A percentile compares a stretch with the other conserved stretches of the same genome.
These are phyloP conservation scores for Schizothecium vesticola DNA, from an alignment of 495 filamentous ascomycete species.

Conservation along the genomic window DNA sequence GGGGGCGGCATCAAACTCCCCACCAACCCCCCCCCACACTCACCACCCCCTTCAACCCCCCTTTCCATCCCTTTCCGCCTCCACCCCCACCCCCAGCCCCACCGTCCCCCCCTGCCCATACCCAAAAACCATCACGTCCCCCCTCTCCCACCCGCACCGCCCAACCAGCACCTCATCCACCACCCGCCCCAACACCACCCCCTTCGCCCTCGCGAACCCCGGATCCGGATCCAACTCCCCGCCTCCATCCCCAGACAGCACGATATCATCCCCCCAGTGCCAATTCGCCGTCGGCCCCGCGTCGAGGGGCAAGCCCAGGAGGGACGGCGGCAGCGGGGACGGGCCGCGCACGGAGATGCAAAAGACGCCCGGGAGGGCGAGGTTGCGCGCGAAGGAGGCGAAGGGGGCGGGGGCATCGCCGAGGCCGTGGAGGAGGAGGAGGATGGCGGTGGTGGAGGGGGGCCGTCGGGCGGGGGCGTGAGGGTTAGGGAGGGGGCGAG, in stretches of 20 bases:
- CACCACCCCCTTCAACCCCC: constrained; percentile 57
- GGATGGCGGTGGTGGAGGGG: constrained; percentile 65
- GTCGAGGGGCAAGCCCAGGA: constrained; percentile 46
- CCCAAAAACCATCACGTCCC: constrained; percentile 73
- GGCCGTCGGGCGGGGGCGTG: constrained; percentile 34
- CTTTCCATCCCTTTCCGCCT: neutral
- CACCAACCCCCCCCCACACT: constrained; percentile 68
- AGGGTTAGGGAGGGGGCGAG: constrained; percentile 28
- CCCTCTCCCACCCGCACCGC: constrained; percentile 63
- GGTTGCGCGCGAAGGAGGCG: constrained; percentile 60
- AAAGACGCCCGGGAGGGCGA: constrained; percentile 76
- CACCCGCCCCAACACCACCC: constrained; percentile 50
- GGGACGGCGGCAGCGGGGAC: constrained; percentile 63
- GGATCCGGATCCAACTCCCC: constrained; percentile 67
- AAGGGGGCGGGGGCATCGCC: constrained; percentile 73
- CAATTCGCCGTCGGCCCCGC: constrained; percentile 37
- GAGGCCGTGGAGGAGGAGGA: constrained; percentile 86
- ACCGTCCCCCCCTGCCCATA: constrained; percentile 85
- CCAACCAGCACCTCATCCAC: constrained; percentile 55
- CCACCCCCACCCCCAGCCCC: constrained; percentile 51
- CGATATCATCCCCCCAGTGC: constrained; percentile 91
- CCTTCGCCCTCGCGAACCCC: constrained; percentile 57
- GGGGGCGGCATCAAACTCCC: constrained; percentile 40
- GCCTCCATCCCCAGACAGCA: constrained; percentile 54
- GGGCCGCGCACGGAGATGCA: constrained; percentile 71